These are phyloP conservation scores for Bolboschoenoplectus hybrid DNA, from an alignment of 202 grass and related monocot species.

Conservation along the genomic window DNA sequence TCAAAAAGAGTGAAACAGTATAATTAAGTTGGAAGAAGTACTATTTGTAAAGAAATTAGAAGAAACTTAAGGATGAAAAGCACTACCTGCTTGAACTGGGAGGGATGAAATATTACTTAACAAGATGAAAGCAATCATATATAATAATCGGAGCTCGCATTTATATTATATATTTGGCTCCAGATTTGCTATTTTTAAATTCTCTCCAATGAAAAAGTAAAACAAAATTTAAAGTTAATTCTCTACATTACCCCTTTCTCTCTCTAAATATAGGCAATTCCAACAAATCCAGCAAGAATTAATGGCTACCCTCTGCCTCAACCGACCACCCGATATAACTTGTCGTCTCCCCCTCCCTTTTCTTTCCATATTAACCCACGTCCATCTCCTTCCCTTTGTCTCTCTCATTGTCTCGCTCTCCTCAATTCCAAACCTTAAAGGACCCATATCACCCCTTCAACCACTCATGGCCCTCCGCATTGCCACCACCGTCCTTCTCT, in stretches of 20 bases:
- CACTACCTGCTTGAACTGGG: background rate
- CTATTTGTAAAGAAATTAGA: background rate
- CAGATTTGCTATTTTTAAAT: conserved; percentile 24
- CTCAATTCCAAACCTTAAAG: conserved; percentile 14
- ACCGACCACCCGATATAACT: conserved; percentile 33
- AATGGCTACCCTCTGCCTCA: conserved; percentile 33
- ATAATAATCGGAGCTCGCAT: background rate
- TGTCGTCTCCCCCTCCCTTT: background rate
- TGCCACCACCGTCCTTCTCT: conserved; percentile 40
- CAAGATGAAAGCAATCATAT: background rate
- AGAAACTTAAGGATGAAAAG: background rate
- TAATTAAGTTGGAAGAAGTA: conserved; percentile 8
- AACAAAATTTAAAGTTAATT: conserved; percentile 3
- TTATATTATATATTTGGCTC: background rate
- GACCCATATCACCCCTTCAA: conserved; percentile 1
- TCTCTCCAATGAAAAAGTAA: conserved; percentile 29
- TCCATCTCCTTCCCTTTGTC: conserved; percentile 6
- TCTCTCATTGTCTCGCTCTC: conserved; percentile 29
- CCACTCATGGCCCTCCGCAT: conserved; percentile 47
- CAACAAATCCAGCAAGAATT: conserved; percentile 26
- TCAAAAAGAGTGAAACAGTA: background rate
- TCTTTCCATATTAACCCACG: conserved; percentile 21
- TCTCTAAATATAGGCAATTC: conserved; percentile 35
- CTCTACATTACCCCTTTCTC: background rate
- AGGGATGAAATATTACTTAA: conserved; percentile 10